Evolutionary conservation across 75 land plant genomes (phyloP).

Genomic region (Cryptomeria japonica): DNA sequence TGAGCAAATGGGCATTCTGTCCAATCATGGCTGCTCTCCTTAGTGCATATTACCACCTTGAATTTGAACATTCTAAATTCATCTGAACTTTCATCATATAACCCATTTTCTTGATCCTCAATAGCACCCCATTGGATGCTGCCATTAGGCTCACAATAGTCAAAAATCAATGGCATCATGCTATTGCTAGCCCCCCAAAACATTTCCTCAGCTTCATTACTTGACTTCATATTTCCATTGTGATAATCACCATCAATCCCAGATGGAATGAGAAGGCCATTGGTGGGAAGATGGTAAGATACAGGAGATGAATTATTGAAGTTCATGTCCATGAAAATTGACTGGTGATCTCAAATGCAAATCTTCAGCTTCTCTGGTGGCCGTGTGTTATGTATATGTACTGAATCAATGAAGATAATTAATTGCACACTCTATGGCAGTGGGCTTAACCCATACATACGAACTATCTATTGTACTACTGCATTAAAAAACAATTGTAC

Average conservation of each 20-base stretch:
- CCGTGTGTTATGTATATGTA: neutral
- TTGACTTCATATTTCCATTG: neutral
- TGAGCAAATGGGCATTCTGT: constrained; percentile 59
- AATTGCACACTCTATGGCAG: neutral
- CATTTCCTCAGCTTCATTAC: neutral
- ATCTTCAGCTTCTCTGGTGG: neutral
- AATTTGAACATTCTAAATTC: constrained; percentile 58
- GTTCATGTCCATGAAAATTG: neutral
- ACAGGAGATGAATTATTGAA: neutral
- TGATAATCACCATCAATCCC: neutral
- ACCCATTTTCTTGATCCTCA: neutral
- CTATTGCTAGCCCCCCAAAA: neutral
- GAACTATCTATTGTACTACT: neutral
- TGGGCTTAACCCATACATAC: neutral
- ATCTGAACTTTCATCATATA: constrained; percentile 24
- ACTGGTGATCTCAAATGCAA: neutral
- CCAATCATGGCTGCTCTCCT: constrained; percentile 53
- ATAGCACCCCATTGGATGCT: neutral
- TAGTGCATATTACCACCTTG: constrained; percentile 39
- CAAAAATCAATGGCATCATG: neutral
- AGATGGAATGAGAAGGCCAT: neutral
- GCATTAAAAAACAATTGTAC: neutral
- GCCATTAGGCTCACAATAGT: neutral
- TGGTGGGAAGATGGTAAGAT: neutral
- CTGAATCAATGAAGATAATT: neutral